Base-by-base conservation (phyloP, 2,329 filamentous ascomycete genomes). In the Colletotrichum spaethianum region DNA sequence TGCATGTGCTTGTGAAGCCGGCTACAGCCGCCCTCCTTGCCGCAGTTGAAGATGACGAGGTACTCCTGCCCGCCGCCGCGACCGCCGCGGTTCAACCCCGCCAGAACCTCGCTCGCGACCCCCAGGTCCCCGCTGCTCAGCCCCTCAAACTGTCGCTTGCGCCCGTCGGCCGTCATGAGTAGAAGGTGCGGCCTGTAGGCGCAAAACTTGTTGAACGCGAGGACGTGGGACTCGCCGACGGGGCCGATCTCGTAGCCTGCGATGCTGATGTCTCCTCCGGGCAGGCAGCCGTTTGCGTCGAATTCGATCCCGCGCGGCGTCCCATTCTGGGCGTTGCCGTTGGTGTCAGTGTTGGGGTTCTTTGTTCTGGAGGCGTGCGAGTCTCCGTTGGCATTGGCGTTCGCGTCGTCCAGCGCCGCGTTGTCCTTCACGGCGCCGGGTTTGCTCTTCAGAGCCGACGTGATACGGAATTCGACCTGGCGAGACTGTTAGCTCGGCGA, bases 1-100 rank as follows among this genome's bases (percentile, higher is more conserved):
- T 88, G 86, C 71, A 88, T 71, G 77, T 87, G 86, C 76, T 88
- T 88, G 73, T 88, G 86, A 60, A 83, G 75, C 12, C 86, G 75
- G 63, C 84, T 86, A 64, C 84, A 85, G 0, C 86, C 86, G 8
- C 82, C 83, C 4, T 78, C 78, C 48, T 80, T 79, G 0, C 82
- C 81, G 75, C 86, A 86, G 74, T 88, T 88, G 77, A 82, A 88
- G 23, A 88, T 83, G 18, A 81, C 76, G 67, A 84, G 80, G 70
- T 83, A 79, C 7, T 80, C 76, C 9, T 73, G 77, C 5, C 52
- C 20, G 23, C 26, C 23, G 5, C 20, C 38, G 16, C 26, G 4
- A 11, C 11, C 18, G 8, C n/a, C 11, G 9, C 40, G 8, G 8
- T 50, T 52, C 31, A 73, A 11, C 16, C 23, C 60, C 0, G 7